Conservation (phyloP, 768 basidiomycete species). For the Pholiota conissans region DNA sequence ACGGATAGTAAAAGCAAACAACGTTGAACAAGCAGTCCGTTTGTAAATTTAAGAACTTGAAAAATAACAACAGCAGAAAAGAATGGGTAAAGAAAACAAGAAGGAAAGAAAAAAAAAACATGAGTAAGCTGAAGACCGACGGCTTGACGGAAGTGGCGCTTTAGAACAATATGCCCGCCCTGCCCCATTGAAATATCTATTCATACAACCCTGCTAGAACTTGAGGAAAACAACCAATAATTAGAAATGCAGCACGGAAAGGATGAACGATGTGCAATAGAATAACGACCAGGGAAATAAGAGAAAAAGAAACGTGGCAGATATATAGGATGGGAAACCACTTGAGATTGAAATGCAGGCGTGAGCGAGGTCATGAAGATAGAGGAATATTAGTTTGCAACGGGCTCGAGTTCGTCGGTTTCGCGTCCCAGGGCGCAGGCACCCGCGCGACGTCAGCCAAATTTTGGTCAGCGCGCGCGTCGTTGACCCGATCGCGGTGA, state of each 20-base stretch:
- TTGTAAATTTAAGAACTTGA: no score
- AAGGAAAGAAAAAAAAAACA: no score
- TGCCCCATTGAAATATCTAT: not conserved
- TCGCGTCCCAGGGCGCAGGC: conserved; percentile 73
- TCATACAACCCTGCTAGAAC: not conserved
- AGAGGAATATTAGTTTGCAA: conserved; percentile 14
- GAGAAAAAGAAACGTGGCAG: not conserved
- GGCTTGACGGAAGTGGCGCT: no score
- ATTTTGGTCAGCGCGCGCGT: conserved; percentile 79
- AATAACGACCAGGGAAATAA: not conserved
- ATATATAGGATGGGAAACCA: not conserved
- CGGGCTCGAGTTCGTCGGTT: conserved; percentile 30
- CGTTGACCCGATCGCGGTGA: conserved; percentile 67
- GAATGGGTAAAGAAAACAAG: no score
- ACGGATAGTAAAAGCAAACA: no score
- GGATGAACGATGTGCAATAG: not conserved
- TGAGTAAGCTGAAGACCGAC: no score
- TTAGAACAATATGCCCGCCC: no score
- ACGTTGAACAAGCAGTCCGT: no score
- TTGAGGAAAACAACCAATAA: not conserved
- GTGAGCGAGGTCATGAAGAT: conserved; percentile 10
- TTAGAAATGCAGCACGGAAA: not conserved
- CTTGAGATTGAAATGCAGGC: not conserved
- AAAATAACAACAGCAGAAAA: no score
- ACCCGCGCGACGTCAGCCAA: conserved; percentile 69